Evolutionary conservation across 2,329 filamentous ascomycete genomes (phyloP), one percentile per base, ranked within the genome.

Genomic region (Pseudogymnoascus sp.): DNA sequence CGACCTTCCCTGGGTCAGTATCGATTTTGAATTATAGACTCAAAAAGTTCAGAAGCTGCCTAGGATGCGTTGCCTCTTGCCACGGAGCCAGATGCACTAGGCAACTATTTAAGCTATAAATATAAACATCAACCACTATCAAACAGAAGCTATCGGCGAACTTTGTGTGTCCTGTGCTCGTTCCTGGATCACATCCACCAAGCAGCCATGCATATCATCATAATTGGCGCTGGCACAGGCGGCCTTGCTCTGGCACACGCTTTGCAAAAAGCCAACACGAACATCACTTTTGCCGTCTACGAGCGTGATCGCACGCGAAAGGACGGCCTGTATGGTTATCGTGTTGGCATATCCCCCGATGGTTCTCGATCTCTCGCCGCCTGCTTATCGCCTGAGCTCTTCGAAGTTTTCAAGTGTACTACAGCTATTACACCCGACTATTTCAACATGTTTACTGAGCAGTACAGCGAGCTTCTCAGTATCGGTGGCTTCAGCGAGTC

Each of bases 161-260:
- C 35, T 37, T n/a, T 6, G 4, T 36, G 35, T 36, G 35, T 36
- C 35, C 10, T 36, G 1, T 12, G 9, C 10, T 36, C 35, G 35
- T 36, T 36, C 35, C n/a, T 37, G 10, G 5, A 5, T 37, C 35
- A 37, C 35, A 37, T n/a, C 12, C 12, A 37, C 12, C 2, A 21
- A 21, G 21, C 21, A 21, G 35, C 35, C 4, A 37, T 37, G 35
- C 35, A 37, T 37, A 31, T 76, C 27, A 69, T 76, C 27, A 75
- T 76, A 48, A 67, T 74, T n/a, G 74, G 74, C 10, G 72, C 67
- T 21, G 74, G 74, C 6, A 65, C 75, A 12, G 70, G 71, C n/a
- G 74, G 74, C 3, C 67, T 76, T 1, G 68, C 67, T 29, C 68
- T 76, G 1, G 73, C 73, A 5, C 73, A 75, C 60, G 71, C 69